Base-by-base conservation (phyloP, 805 yeast genomes). In the Candida anglica region DNA sequence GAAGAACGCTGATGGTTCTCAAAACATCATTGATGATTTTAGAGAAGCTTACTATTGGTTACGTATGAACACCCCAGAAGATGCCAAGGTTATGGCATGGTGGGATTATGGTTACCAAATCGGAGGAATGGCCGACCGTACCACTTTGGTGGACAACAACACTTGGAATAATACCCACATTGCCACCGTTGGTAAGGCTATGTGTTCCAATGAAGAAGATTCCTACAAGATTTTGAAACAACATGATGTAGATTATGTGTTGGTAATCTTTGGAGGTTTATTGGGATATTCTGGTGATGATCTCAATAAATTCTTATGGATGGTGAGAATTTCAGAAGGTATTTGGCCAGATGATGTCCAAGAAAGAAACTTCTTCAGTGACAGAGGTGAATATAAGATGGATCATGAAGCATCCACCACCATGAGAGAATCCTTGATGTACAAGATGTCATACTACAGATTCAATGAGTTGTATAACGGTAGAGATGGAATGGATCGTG, bases 21-120 rank as follows among this genome's bases (percentile, higher is more conserved):
- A 77, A 46, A 71, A 74, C 40, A 66, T 91, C 46, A 93, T 93
- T 53, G 99, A 93, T 60, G 99, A 93, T 62, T 93, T 82, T 71
- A 80, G 99, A 65, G 99, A 93, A 70, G 98, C 98, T 8, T 93
- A 93, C 69, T 93, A 91, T 60, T 93, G 98, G 98, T 71, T 93
- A 50, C 80, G 98, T 54, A 89, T 91, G 96, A 93, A 93, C 66
- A 93, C 98, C 1, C 79, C 85, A 3, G 96, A 93, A 58, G 98
- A 93, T 57, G 85, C 97, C 22, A 89, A 86, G 60, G 84, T 93
- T 41, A 87, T 94, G 83, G 82, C 97, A 8, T 93, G 99, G 98
- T 93, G 99, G 99, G 98, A 94, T 69, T 94, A 94, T 56, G 99
- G 99, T 36, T 93, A 93, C 63, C 99, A 93, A 69, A 93, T 93